Evolutionary conservation across 108 stramenopile species (phyloP), one percentile per base, ranked within the genome.

Genomic region (Epipyxis sp.): DNA sequence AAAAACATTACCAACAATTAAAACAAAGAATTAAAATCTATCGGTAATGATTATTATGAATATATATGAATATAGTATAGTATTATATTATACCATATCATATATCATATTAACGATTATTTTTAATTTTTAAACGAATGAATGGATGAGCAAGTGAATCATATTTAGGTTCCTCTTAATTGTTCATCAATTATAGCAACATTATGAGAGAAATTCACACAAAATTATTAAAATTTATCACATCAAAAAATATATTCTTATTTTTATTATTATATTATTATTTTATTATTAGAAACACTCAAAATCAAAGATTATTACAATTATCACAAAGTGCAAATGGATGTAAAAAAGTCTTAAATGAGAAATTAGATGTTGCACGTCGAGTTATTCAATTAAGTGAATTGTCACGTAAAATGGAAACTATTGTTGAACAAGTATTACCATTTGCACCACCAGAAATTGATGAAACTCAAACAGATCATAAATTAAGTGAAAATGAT

Each of bases 1-100:
- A 86, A 46, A 35, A 40, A n/a, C 88, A 90, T 79, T 88, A 88
- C 54, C 84, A 86, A 59, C 79, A 86, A 42, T 83, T 90, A 35
- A 89, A 89, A 81, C 69, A 59, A 34, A 80, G 87, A 34, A 86
- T 90, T 86, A 82, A 86, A 65, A 71, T 44, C 42, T 88, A 84
- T 46, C 59, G 87, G 0, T 54, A 40, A 10, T n/a, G n/a, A n/a
- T n/a, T n/a, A n/a, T 57, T 57, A n/a, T 57, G 54, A n/a, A n/a
- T 57, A n/a, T 57, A n/a, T 57, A n/a, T 57, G 54, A n/a, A 57
- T n/a, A n/a, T 57, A n/a, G 25, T n/a, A n/a, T n/a, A 57, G 25
- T n/a, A n/a, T n/a, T 57, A 57, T 57, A n/a, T 57, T n/a, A n/a
- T n/a, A 57, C n/a, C n/a, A n/a, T n/a, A n/a, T n/a, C n/a, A n/a